A percentile compares a stretch with the other conserved stretches of the same genome.
phyloP scores from a whole-genome alignment of 2,329 filamentous ascomycete genomes.

The Pseudogymnoascus sp. region DNA sequence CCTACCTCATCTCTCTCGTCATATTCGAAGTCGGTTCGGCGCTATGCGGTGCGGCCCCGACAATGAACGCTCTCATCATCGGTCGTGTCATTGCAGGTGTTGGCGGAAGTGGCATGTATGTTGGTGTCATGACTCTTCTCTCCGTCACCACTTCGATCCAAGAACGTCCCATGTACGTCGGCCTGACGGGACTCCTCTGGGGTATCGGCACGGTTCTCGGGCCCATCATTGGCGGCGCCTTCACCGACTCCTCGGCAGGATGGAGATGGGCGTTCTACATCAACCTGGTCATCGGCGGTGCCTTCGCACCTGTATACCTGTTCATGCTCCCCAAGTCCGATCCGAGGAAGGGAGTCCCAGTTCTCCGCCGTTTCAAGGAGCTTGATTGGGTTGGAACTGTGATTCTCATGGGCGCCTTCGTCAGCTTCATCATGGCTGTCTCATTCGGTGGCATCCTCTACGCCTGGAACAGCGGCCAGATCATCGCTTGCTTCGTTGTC shows the following conservation, averaged over 20 bases:
- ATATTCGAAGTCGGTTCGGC: conserved; percentile 29
- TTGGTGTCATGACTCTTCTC: conserved; percentile 40
- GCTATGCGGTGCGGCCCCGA: conserved; percentile 31
- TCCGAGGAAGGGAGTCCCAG: conserved; percentile 19
- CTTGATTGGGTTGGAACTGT: conserved; percentile 28
- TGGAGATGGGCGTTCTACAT: conserved; percentile 50
- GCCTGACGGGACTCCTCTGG: conserved; percentile 32
- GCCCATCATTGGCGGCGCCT: conserved; percentile 41
- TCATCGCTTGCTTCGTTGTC: conserved; percentile 35
- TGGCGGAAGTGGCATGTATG: conserved; percentile 41
- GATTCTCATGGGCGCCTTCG: conserved; percentile 27
- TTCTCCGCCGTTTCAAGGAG: conserved; percentile 1
- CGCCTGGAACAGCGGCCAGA: conserved; percentile 24
- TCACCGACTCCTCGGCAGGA: conserved; percentile 34
- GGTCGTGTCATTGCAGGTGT: conserved; percentile 39
- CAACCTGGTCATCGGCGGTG: conserved; percentile 44
- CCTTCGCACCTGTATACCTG: conserved; percentile 34
- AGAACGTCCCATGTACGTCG: conserved; percentile 32
- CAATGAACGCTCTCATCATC: conserved; percentile 39
- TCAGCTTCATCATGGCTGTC: conserved; percentile 30
- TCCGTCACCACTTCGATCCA: conserved; percentile 31
- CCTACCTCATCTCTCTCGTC: conserved; percentile 26
- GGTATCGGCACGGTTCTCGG: conserved; percentile 41
- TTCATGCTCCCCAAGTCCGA: conserved; percentile 38
- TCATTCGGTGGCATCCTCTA: conserved; percentile 29